These are phyloP conservation scores for Cardiospermum halicacabum DNA, from an alignment of 345 rosid genomes.

Conservation along the genomic window DNA sequence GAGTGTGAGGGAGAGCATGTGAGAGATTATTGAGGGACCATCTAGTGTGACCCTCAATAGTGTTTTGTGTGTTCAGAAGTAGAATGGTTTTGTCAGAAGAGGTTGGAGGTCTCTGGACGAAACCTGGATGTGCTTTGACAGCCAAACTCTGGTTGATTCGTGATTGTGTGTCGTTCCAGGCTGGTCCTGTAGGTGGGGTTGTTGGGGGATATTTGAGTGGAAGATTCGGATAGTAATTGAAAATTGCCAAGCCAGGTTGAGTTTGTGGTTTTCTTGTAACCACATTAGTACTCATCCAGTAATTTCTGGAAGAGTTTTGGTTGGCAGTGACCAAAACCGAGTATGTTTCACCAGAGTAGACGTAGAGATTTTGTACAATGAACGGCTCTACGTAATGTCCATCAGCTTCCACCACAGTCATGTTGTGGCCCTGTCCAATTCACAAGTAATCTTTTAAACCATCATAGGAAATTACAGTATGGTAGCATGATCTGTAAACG, in stretches of 20 bases:
- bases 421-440: slow-evolving; percentile 28
- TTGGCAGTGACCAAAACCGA: slow-evolving; percentile 25
- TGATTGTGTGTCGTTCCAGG: slow-evolving; percentile 14
- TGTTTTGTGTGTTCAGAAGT: slow-evolving; percentile 32
- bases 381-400: slow-evolving; percentile 34
- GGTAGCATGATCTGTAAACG: background rate
- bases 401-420: slow-evolving; percentile 42
- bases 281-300: slow-evolving; percentile 12
- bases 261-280: slow-evolving; percentile 8
- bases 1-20: slow-evolving; percentile 22
- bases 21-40: slow-evolving; percentile 38
- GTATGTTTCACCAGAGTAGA: slow-evolving; percentile 40
- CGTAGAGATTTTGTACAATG: slow-evolving; percentile 12
- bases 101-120: slow-evolving; percentile 6
- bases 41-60: slow-evolving; percentile 12
- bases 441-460: no score
- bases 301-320: slow-evolving; percentile 9
- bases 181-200: slow-evolving; percentile 2
- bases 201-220: background rate
- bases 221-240: slow-evolving; percentile 15
- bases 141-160: slow-evolving; percentile 8
- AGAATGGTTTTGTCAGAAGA: slow-evolving; percentile 12
- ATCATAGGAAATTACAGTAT: no score
- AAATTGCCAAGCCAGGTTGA: slow-evolving; percentile 16
- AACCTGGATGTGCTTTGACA: slow-evolving; percentile 8